A percentile compares a stretch with the other conserved stretches of the same genome.
phyloP scores from a whole-genome alignment of 192 early-diverging fungal species.

The Coemansia sp. region DNA sequence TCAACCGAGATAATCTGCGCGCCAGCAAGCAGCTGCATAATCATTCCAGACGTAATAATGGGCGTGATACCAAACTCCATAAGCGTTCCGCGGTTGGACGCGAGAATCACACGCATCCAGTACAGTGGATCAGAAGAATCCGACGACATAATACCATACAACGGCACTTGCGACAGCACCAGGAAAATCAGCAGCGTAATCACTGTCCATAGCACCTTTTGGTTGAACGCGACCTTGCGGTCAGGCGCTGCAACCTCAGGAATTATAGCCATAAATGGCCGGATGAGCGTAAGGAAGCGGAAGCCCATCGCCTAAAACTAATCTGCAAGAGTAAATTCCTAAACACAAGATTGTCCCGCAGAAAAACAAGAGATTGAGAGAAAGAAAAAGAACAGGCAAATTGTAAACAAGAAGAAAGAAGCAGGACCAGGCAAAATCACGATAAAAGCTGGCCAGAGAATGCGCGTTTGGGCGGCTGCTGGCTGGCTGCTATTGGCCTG shows the following conservation, averaged over 20 bases:
- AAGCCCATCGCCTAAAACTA: slow-evolving; percentile 50
- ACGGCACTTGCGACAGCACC: slow-evolving; percentile 98
- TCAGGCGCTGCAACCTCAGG: slow-evolving; percentile 93
- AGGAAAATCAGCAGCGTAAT: slow-evolving; percentile 99
- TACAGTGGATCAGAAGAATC: slow-evolving; percentile 97
- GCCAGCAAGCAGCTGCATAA: slow-evolving; percentile 99
- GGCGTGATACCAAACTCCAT: slow-evolving; percentile 99
- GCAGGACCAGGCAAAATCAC: not conserved
- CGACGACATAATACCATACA: slow-evolving; percentile 99
- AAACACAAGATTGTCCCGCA: not conserved
- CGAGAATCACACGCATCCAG: slow-evolving; percentile 99
- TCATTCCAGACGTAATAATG: slow-evolving; percentile 99
- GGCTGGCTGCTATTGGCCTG: slow-evolving; percentile 7
- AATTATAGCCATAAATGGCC: slow-evolving; percentile 97
- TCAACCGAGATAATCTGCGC: slow-evolving; percentile 99
- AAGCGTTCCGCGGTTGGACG: slow-evolving; percentile 98
- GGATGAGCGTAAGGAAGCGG: slow-evolving; percentile 91
- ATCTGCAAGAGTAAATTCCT: not conserved
- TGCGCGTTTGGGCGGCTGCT: not conserved
- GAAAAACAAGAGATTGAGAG: not conserved
- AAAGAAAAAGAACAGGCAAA: not conserved
- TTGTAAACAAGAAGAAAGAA: slow-evolving; percentile 2
- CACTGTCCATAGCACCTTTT: slow-evolving; percentile 99
- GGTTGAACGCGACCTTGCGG: slow-evolving; percentile 98
- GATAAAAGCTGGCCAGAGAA: not conserved